These are phyloP conservation scores for Croton laevigatus DNA, from an alignment of 441 rosid genomes.

Conservation along the genomic window DNA sequence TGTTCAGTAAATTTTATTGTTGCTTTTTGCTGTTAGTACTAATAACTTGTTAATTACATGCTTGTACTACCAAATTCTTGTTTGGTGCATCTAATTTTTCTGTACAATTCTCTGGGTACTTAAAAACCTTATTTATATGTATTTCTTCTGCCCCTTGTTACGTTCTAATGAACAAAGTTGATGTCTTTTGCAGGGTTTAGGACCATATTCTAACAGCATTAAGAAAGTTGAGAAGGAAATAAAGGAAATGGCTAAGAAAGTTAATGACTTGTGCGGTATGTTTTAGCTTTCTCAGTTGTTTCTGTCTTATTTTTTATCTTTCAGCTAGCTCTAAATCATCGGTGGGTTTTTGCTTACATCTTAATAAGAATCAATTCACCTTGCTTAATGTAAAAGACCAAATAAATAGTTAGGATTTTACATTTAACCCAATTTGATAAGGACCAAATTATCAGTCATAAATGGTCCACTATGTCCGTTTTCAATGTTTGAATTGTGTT, in stretches of 20 bases:
- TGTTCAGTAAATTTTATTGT: neutral
- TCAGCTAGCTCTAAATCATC: too few species aligned
- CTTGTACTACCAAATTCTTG: neutral
- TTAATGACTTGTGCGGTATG: constrained; percentile 86
- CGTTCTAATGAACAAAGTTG: neutral
- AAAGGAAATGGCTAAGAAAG: constrained; percentile 84
- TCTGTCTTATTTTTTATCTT: too few species aligned
- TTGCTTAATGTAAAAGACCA: neutral
- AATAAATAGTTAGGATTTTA: neutral
- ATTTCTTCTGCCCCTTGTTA: neutral
- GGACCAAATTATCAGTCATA: neutral
- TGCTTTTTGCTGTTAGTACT: neutral
- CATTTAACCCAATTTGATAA: neutral
- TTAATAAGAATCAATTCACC: neutral
- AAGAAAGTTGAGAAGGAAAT: constrained; percentile 94
- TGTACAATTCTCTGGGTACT: neutral
- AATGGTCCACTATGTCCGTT: too few species aligned
- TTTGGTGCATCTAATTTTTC: neutral
- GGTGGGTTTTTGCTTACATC: neutral
- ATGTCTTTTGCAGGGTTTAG: constrained; percentile 59
- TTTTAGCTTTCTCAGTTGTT: neutral
- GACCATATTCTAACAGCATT: constrained; percentile 81
- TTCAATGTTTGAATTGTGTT: neutral
- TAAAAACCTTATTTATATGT: neutral
- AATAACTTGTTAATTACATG: neutral